Evolutionary conservation across 192 early-diverging fungal species (phyloP).

Genomic region (Rhizophlyctis rosea): DNA sequence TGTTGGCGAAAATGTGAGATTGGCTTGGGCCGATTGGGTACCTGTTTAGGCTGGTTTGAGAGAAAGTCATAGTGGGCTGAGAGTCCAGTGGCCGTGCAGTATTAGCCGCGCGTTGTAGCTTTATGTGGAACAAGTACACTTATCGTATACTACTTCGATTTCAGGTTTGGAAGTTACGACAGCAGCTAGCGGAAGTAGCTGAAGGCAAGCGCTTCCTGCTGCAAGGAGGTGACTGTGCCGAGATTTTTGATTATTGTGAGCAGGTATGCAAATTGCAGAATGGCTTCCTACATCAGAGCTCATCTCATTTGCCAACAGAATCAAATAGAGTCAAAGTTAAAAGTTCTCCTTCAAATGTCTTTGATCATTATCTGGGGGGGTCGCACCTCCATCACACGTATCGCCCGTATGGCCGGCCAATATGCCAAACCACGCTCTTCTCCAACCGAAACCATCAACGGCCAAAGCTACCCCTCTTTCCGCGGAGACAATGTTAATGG

Average conservation of each 20-base stretch:
- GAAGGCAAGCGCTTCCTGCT: slow-evolving; percentile 89
- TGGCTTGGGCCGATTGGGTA: not conserved
- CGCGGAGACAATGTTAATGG: slow-evolving; percentile 99
- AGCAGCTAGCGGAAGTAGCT: slow-evolving; percentile 84
- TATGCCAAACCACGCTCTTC: slow-evolving; percentile 97
- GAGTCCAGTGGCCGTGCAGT: not conserved
- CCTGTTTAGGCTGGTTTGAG: not conserved
- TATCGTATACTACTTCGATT: not conserved
- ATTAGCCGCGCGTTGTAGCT: no score
- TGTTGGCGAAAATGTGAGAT: not conserved
- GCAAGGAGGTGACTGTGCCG: slow-evolving; percentile 98
- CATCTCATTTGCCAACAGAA: slow-evolving; percentile 42
- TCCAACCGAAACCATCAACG: slow-evolving; percentile 83
- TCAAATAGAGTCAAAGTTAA: slow-evolving; percentile 92
- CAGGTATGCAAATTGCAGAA: slow-evolving; percentile 62
- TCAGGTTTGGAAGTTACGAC: slow-evolving; percentile 76
- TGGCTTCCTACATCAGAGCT: not conserved
- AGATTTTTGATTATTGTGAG: slow-evolving; percentile 97
- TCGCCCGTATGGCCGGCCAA: slow-evolving; percentile 98
- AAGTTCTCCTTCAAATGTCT: slow-evolving; percentile 96
- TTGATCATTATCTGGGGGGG: slow-evolving; percentile 93
- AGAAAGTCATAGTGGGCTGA: not conserved
- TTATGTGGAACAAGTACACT: not conserved
- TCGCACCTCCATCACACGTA: slow-evolving; percentile 87
- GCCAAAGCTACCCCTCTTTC: slow-evolving; percentile 80